These are phyloP conservation scores for Boletus subcaerulescens DNA, from an alignment of 768 basidiomycete genomes.

Conservation along the genomic window DNA sequence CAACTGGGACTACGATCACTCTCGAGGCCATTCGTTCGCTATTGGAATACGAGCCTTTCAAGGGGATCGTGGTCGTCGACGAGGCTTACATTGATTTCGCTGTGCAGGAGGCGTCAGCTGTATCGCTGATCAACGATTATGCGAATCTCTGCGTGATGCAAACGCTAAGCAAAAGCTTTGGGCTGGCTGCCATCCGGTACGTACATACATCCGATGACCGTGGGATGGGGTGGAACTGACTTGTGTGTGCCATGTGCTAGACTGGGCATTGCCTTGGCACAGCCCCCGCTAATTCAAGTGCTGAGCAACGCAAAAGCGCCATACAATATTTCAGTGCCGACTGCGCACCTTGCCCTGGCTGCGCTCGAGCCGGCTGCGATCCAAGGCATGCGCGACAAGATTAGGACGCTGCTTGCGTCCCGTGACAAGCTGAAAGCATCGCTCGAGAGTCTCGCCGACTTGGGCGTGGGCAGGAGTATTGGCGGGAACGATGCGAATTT, in stretches of 20 bases:
- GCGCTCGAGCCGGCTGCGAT: constrained; percentile 72
- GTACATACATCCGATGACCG: not conserved
- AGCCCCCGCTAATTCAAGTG: constrained; percentile 86
- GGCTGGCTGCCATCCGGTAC: constrained; percentile 91
- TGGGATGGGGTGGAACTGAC: not conserved
- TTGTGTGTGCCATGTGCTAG: constrained; percentile 37
- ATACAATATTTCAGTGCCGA: constrained; percentile 92
- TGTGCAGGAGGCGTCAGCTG: constrained; percentile 56
- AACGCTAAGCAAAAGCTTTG: constrained; percentile 95
- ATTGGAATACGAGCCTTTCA: constrained; percentile 77
- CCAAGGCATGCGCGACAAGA: constrained; percentile 60
- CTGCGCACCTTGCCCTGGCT: constrained; percentile 74
- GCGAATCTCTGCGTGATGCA: constrained; percentile 94
- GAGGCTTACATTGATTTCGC: constrained; percentile 98
- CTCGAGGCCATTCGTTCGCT: constrained; percentile 64
- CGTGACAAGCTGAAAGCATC: constrained; percentile 52
- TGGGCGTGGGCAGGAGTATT: constrained; percentile 65
- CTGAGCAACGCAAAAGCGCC: constrained; percentile 96
- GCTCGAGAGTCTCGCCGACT: constrained; percentile 43
- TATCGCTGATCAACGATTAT: constrained; percentile 71
- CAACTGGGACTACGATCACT: constrained; percentile 85
- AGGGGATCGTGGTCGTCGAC: constrained; percentile 90
- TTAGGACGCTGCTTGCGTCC: constrained; percentile 53
- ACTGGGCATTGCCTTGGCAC: constrained; percentile 85
- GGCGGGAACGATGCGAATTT: constrained; percentile 93